Conservation (phyloP, 2,329 filamentous ascomycete genomes). For the Aureobasidium pullulans region DNA sequence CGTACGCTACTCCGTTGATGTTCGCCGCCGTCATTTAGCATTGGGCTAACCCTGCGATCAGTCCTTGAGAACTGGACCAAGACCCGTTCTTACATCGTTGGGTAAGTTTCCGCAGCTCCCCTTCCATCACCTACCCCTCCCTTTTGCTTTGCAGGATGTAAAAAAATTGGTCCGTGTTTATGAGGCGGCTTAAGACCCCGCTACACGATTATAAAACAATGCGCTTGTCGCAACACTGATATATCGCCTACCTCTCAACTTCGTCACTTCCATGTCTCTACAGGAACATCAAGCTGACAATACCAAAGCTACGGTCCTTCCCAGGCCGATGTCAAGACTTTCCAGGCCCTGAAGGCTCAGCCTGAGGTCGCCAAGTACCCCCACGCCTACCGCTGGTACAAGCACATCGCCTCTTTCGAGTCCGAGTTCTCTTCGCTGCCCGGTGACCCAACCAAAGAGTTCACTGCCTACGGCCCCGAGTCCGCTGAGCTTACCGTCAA, state of each 20-base stretch:
- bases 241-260: slow-evolving; percentile 11
- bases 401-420: slow-evolving; percentile 92
- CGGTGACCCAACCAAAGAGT: slow-evolving; percentile 82
- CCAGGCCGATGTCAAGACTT: slow-evolving; percentile 93
- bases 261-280: slow-evolving; percentile 10
- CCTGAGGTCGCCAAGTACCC: slow-evolving; percentile 85
- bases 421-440: slow-evolving; percentile 84
- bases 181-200: slow-evolving; percentile 90
- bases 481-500: slow-evolving; percentile 68
- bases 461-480: slow-evolving; percentile 88
- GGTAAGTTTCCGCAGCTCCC: slow-evolving; percentile 51
- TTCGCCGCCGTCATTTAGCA: slow-evolving; percentile 1
- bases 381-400: slow-evolving; percentile 95
- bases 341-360: slow-evolving; percentile 73
- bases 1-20: slow-evolving; percentile 42
- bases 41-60: slow-evolving; percentile 24
- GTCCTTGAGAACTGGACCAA: slow-evolving; percentile 66
- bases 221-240: slow-evolving; percentile 73
- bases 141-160: slow-evolving; percentile 58
- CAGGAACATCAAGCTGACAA: slow-evolving; percentile 17
- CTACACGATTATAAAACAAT: slow-evolving; percentile 67
- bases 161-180: slow-evolving; percentile 91
- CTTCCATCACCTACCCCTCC: slow-evolving; percentile 19
- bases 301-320: slow-evolving; percentile 56
- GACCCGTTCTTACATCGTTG: slow-evolving; percentile 73